A percentile compares a stretch with the other conserved stretches of the same genome.
phyloP scores from a whole-genome alignment of 202 grass and related monocot genomes.

The Panicum virgatum region DNA sequence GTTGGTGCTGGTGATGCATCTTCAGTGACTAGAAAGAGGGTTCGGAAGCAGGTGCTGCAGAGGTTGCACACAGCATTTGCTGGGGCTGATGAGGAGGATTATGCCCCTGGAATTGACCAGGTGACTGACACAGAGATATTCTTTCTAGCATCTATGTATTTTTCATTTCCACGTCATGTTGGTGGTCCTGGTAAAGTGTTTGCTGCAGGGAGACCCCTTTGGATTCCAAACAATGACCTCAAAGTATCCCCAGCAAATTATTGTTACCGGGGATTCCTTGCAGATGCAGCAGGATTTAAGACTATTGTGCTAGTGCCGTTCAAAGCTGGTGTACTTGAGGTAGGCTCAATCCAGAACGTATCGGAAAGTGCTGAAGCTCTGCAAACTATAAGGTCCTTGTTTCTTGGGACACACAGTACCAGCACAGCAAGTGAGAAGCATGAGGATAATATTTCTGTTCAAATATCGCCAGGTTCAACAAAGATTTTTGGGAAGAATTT shows the following conservation, averaged over 20 bases:
- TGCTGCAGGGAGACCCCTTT: conserved; percentile 67
- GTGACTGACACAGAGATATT: conserved; percentile 96
- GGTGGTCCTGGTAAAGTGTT: conserved; percentile 84
- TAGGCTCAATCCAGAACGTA: conserved; percentile 78
- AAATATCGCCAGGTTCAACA: conserved; percentile 43
- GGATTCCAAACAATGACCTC: conserved; percentile 60
- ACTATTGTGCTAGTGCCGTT: conserved; percentile 90
- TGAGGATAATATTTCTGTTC: conserved; percentile 51
- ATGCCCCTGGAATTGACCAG: conserved; percentile 74
- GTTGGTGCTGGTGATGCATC: conserved; percentile 19
- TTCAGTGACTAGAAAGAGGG: conserved; percentile 53
- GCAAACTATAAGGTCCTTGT: conserved; percentile 72
- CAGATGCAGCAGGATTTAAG: conserved; percentile 66
- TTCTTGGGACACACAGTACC: conserved; percentile 42
- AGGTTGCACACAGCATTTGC: conserved; percentile 63
- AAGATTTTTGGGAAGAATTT: conserved; percentile 98
- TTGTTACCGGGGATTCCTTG: conserved; percentile 85
- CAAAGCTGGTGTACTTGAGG: conserved; percentile 84
- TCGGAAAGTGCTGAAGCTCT: conserved; percentile 60
- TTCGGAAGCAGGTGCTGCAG: conserved; percentile 71
- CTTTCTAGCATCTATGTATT: conserved; percentile 97
- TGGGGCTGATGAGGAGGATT: conserved; percentile 78
- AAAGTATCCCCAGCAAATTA: conserved; percentile 65
- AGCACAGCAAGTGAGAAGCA: conserved; percentile 42
- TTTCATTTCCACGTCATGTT: conserved; percentile 67